Evolutionary conservation across 1,284 basidiomycete species (phyloP).

Genomic region (Sphagnurus paluster): DNA sequence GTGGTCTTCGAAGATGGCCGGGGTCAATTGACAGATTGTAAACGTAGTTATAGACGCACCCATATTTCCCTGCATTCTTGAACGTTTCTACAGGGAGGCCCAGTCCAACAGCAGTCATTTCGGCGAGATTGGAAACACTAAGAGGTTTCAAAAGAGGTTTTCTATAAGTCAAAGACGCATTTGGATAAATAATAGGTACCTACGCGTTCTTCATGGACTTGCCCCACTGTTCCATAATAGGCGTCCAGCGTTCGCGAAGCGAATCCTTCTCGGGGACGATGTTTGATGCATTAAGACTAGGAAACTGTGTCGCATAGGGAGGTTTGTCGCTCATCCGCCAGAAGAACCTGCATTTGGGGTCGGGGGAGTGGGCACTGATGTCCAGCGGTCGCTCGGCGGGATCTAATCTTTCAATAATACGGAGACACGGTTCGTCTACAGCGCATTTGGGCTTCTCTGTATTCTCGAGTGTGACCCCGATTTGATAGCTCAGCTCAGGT

Average conservation of each 20-base stretch:
- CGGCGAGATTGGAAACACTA: slow-evolving; percentile 78
- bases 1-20: slow-evolving; percentile 58
- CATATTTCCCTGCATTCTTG: slow-evolving; percentile 77
- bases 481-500: slow-evolving; percentile 77
- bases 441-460: slow-evolving; percentile 92
- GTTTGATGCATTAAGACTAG: slow-evolving; percentile 75
- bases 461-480: slow-evolving; percentile 89
- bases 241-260: slow-evolving; percentile 63
- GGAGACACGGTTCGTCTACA: slow-evolving; percentile 71
- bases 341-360: slow-evolving; percentile 93
- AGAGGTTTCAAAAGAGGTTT: too few relatives aligned
- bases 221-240: slow-evolving; percentile 82
- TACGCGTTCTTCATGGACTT: slow-evolving; percentile 82
- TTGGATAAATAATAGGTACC: too few relatives aligned
- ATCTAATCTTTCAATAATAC: slow-evolving; percentile 71
- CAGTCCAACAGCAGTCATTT: slow-evolving; percentile 83
- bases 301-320: slow-evolving; percentile 77
- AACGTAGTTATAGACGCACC: slow-evolving; percentile 44
- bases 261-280: slow-evolving; percentile 66
- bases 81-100: slow-evolving; percentile 70
- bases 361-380: slow-evolving; percentile 72
- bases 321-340: slow-evolving; percentile 82
- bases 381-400: slow-evolving; percentile 82
- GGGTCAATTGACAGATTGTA: neutral
- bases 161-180: too few relatives aligned